Evolutionary conservation across 176 grass and related monocot genomes (phyloP).

Genomic region (Themeda triandra): DNA sequence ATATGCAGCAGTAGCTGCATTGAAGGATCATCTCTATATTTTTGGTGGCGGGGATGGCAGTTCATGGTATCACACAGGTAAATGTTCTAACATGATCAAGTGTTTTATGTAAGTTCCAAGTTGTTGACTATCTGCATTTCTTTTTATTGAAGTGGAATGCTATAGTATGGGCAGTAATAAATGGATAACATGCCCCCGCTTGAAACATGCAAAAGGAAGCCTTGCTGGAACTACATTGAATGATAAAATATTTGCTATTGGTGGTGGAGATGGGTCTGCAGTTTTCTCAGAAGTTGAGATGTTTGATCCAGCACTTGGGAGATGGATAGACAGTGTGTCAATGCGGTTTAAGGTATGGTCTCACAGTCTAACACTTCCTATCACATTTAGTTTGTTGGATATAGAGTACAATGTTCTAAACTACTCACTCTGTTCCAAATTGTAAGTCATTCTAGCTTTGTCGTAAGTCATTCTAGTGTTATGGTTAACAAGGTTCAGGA

Average conservation of each 20-base stretch:
- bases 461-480: background rate
- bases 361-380: background rate
- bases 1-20: slow-evolving; percentile 55
- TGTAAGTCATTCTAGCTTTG: background rate
- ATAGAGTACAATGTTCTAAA: slow-evolving; percentile 13
- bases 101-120: slow-evolving; percentile 16
- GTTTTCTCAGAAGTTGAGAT: slow-evolving; percentile 84
- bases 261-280: slow-evolving; percentile 60
- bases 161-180: slow-evolving; percentile 46
- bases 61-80: slow-evolving; percentile 50
- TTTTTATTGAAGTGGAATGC: slow-evolving; percentile 60
- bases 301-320: slow-evolving; percentile 72
- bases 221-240: slow-evolving; percentile 66
- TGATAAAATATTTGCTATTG: slow-evolving; percentile 84
- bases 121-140: background rate
- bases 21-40: slow-evolving; percentile 58
- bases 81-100: background rate
- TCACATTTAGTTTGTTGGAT: background rate
- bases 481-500: slow-evolving; percentile 3
- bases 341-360: slow-evolving; percentile 54
- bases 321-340: slow-evolving; percentile 54
- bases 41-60: slow-evolving; percentile 68
- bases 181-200: slow-evolving; percentile 56
- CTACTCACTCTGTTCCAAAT: background rate
- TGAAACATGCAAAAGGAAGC: slow-evolving; percentile 68